phyloP scores from a whole-genome alignment of 2,329 filamentous ascomycete species.

The Meredithiella fracta region DNA sequence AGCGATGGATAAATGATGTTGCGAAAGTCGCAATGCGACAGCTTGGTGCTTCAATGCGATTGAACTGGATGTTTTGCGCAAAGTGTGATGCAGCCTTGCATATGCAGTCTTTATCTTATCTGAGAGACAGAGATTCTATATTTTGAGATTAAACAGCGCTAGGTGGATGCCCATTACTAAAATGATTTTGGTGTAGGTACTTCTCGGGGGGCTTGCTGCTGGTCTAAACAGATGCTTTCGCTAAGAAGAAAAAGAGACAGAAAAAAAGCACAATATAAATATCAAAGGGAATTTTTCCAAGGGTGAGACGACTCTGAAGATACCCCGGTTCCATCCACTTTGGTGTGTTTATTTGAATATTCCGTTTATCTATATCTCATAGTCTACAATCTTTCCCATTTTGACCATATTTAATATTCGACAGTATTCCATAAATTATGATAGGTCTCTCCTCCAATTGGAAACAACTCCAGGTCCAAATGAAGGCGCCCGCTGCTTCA shows the following conservation, averaged over 20 bases:
- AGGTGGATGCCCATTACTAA: background rate
- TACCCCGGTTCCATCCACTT: no score
- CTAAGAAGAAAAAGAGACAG: background rate
- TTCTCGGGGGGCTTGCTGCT: no score
- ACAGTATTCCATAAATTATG: no score
- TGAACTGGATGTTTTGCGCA: background rate
- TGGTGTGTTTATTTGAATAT: background rate
- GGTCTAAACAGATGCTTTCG: no score
- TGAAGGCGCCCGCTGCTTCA: slow-evolving; percentile 23
- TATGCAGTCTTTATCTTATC: slow-evolving; percentile 1
- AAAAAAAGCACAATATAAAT: no score
- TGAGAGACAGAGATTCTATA: background rate
- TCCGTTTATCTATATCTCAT: no score
- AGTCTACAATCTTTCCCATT: no score
- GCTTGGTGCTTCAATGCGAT: background rate
- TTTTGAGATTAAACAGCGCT: background rate
- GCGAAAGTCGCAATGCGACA: slow-evolving; percentile 4
- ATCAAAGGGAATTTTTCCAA: no score
- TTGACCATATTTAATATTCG: no score
- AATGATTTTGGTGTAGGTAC: background rate
- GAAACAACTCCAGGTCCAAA: slow-evolving; percentile 56
- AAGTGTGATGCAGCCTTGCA: slow-evolving; percentile 1
- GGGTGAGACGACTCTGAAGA: no score
- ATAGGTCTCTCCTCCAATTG: slow-evolving; percentile 50
- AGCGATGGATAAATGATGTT: background rate